Percentiles rank a stretch among this genome's conserved stretches.
These are phyloP conservation scores for Gossypium rotundifolium DNA, from an alignment of 345 rosid genomes.

Conservation along the genomic window DNA sequence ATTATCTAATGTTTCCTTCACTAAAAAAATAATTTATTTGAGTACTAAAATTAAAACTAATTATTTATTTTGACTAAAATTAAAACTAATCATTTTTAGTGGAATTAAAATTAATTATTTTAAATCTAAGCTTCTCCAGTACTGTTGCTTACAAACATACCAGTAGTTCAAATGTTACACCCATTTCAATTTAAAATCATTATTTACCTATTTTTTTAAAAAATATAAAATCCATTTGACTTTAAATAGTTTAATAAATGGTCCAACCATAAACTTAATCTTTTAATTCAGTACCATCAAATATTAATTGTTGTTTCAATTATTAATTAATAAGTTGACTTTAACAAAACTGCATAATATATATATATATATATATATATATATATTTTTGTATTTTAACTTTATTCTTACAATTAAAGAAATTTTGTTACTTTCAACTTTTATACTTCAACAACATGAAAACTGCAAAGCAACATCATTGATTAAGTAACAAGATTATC, in stretches of 20 bases:
- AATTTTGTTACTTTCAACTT: background rate
- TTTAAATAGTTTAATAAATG: background rate
- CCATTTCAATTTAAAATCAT: background rate
- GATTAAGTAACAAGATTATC: background rate
- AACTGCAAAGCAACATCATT: background rate
- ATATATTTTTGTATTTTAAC: background rate
- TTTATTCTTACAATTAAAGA: background rate
- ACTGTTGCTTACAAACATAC: background rate
- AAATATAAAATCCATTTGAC: background rate
- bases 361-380: too few species aligned
- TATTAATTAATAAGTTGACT: conserved; percentile 2
- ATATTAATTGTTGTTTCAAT: background rate
- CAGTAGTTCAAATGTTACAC: conserved; percentile 5
- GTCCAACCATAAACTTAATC: background rate
- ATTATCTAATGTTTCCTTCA: background rate
- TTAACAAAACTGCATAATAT: background rate
- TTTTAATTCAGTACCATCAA: background rate
- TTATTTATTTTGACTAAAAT: background rate
- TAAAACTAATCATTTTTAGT: background rate
- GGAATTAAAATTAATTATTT: background rate
- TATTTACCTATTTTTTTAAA: background rate
- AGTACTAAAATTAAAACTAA: background rate
- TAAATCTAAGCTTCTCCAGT: background rate
- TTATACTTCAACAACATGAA: background rate
- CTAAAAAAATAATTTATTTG: too few species aligned